Base-by-base conservation (phyloP, 1,284 basidiomycete species). In the Vanrija sp. region DNA sequence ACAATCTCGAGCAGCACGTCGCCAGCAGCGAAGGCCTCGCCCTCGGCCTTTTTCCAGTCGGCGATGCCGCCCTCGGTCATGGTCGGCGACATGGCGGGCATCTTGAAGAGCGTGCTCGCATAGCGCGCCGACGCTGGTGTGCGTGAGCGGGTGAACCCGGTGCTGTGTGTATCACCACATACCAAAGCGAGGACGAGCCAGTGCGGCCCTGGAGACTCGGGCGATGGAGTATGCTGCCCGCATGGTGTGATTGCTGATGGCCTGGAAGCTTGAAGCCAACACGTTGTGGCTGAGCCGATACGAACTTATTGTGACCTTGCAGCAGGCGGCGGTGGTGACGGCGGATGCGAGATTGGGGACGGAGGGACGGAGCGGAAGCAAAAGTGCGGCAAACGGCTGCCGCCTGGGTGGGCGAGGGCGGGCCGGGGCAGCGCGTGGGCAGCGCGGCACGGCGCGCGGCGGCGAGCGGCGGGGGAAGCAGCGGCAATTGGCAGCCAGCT, bases 1-100 rank as follows among this genome's bases (percentile, higher is more conserved):
- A 94, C 93, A 67, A 97, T 91, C 80, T 98, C 94, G 51, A 98
- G 81, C 56, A 98, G 77, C 43, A 97, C 91, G 66, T 98, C 94
- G 25, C 94, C 94, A 10, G 89, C 82, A 5, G 80, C 69, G 72
- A 94, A 98, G 1, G 82, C 69, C 61, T 95, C 91, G 23, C 94
- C 94, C 69, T 91, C 90, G 66, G 85, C 82, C 79, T 87, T 87
- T 81, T 96, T 97, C 95, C 95, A 98, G 23, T 80, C 81, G 0
- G 91, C 81, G 63, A 98, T 92, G 15, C 91, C 92, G 60, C 95
- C 95, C 75, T 97, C 94, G 6, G 91, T 94, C 95, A 98, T 98
- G 6, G 95, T 98, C 18, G 95, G 95, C 1, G 91, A 94, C 93
- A 98, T 97, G 62, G 90, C 90, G n/a, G 90, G 90, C 89, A 93